These are phyloP conservation scores for Gracilaria vermiculophylla DNA, from an alignment of 23 red algal genomes.

Conservation along the genomic window DNA sequence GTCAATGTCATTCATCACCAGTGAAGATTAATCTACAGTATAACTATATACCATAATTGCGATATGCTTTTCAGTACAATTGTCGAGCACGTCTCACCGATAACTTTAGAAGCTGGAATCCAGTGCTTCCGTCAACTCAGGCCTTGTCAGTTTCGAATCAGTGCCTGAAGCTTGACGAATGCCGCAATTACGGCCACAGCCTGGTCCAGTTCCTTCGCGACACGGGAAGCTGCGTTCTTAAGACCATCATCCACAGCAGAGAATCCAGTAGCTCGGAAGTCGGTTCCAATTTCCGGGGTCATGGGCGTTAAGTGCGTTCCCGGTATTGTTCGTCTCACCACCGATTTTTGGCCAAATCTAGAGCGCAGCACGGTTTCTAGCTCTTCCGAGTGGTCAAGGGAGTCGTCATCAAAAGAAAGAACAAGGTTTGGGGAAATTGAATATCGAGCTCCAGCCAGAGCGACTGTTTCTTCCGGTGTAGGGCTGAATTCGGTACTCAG, in stretches of 20 bases:
- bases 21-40: no score
- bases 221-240: slow-evolving; percentile 28
- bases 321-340: slow-evolving; percentile 48
- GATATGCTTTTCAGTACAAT: no score
- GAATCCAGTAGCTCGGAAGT: slow-evolving; percentile 23
- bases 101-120: no score
- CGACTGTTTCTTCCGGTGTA: slow-evolving; percentile 43
- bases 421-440: slow-evolving; percentile 51
- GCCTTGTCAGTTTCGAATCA: background rate
- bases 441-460: slow-evolving; percentile 45
- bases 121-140: background rate
- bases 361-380: slow-evolving; percentile 36
- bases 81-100: no score
- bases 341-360: slow-evolving; percentile 28
- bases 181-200: slow-evolving; percentile 57
- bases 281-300: slow-evolving; percentile 43
- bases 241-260: slow-evolving; percentile 31
- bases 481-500: slow-evolving; percentile 66
- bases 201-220: slow-evolving; percentile 37
- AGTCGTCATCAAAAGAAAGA: slow-evolving; percentile 66
- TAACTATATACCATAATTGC: no score
- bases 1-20: no score
- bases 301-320: slow-evolving; percentile 78
- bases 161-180: slow-evolving; percentile 27
- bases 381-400: slow-evolving; percentile 54